Percentiles rank a stretch among this genome's conserved stretches.
Evolutionary conservation across 2,329 filamentous ascomycete species (phyloP).

Genomic region (Davidsoniella australis): DNA sequence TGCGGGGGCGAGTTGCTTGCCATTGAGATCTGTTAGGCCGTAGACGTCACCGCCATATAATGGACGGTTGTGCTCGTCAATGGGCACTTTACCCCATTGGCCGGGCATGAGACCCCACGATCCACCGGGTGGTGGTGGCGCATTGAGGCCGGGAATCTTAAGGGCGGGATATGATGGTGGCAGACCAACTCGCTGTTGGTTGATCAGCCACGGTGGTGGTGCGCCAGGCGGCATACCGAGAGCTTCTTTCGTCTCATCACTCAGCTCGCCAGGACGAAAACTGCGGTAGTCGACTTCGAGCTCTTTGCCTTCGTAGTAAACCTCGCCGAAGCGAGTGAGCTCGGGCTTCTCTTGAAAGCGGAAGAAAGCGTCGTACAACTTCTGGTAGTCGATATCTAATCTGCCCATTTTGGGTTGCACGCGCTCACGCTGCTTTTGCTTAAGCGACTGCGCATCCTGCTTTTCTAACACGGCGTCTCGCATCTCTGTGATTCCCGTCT

Average conservation of each 20-base stretch:
- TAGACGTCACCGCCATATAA: slow-evolving; percentile 92
- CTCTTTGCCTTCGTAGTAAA: slow-evolving; percentile 99
- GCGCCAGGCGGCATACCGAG: slow-evolving; percentile 85
- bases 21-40: slow-evolving; percentile 43
- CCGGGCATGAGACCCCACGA: slow-evolving; percentile 92
- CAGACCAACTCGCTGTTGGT: slow-evolving; percentile 84
- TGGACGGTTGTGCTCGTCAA: slow-evolving; percentile 82
- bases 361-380: slow-evolving; percentile 97
- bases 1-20: slow-evolving; percentile 22
- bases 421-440: slow-evolving; percentile 88
- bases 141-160: slow-evolving; percentile 86
- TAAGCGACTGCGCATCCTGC: slow-evolving; percentile 76
- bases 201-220: slow-evolving; percentile 92
- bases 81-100: slow-evolving; percentile 87
- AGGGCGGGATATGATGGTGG: slow-evolving; percentile 91
- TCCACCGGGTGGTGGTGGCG: slow-evolving; percentile 73
- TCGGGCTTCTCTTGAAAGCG: slow-evolving; percentile 92
- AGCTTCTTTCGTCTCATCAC: slow-evolving; percentile 77
- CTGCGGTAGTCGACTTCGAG: slow-evolving; percentile 89
- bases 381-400: slow-evolving; percentile 95
- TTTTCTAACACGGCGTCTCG: slow-evolving; percentile 91
- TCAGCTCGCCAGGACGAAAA: slow-evolving; percentile 76
- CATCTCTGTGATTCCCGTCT: slow-evolving; percentile 97
- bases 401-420: slow-evolving; percentile 94
- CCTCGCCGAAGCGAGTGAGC: slow-evolving; percentile 85